phyloP scores from a whole-genome alignment of 257 asterid species.

The Avicennia marina region DNA sequence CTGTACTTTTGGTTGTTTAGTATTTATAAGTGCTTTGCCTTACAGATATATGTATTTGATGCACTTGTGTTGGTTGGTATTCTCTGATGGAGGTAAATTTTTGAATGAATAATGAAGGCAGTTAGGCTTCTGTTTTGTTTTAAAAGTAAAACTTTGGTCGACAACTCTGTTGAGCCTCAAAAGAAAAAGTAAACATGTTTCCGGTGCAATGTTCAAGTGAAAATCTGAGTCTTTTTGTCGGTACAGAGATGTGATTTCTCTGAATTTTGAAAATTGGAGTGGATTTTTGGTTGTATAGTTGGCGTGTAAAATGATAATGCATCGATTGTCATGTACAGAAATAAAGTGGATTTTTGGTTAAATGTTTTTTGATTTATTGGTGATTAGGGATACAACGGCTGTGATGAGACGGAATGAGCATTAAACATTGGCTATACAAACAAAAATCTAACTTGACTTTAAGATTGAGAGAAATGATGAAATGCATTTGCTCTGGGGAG shows the following conservation, averaged over 20 bases:
- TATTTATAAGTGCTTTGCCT: background rate
- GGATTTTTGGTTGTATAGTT: background rate
- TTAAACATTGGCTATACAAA: constrained; percentile 67
- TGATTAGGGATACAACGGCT: constrained; percentile 27
- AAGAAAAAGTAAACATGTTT: no score
- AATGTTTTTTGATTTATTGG: constrained; percentile 3
- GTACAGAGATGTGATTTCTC: no score
- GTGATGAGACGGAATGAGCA: constrained; percentile 72
- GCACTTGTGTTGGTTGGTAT: constrained; percentile 4
- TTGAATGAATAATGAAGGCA: no score
- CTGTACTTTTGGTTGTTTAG: constrained; percentile 2
- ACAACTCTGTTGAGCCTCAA: no score
- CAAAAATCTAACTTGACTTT: constrained; percentile 38
- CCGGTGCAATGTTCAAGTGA: constrained; percentile 4
- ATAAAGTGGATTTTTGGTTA: background rate
- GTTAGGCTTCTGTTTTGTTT: no score
- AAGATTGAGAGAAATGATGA: constrained; percentile 76
- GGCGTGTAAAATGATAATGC: background rate
- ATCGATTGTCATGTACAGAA: background rate
- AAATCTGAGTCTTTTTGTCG: background rate
- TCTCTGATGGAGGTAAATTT: constrained; percentile 4
- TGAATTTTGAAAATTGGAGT: background rate
- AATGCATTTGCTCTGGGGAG: constrained; percentile 94
- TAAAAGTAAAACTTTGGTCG: no score
- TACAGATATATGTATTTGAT: constrained; percentile 6